Evolutionary conservation across 2,329 filamentous ascomycete genomes (phyloP).

Genomic region (Hymenoscyphus occultus): DNA sequence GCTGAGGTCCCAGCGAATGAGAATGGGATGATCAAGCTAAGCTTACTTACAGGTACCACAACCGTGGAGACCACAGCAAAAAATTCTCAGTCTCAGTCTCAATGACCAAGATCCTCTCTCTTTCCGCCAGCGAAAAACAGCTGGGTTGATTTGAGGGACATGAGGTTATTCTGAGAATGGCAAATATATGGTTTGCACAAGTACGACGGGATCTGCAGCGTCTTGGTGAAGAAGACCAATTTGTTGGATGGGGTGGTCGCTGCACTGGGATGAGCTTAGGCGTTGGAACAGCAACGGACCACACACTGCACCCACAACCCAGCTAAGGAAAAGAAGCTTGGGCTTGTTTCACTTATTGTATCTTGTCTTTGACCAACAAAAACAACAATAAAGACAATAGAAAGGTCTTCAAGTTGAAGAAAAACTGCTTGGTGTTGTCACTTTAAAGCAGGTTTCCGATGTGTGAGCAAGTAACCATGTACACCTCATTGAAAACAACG

Average conservation of each 20-base stretch:
- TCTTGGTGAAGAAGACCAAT: conserved; percentile 1
- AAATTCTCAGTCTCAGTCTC: neutral
- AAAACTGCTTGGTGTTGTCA: neutral
- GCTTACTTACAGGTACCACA: neutral
- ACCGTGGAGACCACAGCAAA: neutral
- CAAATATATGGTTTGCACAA: neutral
- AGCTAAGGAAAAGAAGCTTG: neutral
- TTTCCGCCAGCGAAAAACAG: conserved; percentile 2
- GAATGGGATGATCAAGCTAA: neutral
- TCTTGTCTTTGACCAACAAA: neutral
- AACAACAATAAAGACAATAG: neutral
- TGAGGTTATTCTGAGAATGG: conserved; percentile 2
- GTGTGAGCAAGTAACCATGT: neutral
- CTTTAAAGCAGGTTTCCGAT: neutral
- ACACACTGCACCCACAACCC: neutral
- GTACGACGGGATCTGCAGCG: neutral
- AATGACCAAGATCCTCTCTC: neutral
- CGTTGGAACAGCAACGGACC: conserved; percentile 1
- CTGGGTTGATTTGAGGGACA: neutral
- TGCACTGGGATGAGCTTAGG: neutral
- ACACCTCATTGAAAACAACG: too few species aligned
- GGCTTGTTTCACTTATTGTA: neutral
- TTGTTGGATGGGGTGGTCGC: neutral
- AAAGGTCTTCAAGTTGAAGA: neutral
- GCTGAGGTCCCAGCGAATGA: neutral